Base-by-base conservation (phyloP, 2,329 filamentous ascomycete genomes). In the Diaporthe batatas region DNA sequence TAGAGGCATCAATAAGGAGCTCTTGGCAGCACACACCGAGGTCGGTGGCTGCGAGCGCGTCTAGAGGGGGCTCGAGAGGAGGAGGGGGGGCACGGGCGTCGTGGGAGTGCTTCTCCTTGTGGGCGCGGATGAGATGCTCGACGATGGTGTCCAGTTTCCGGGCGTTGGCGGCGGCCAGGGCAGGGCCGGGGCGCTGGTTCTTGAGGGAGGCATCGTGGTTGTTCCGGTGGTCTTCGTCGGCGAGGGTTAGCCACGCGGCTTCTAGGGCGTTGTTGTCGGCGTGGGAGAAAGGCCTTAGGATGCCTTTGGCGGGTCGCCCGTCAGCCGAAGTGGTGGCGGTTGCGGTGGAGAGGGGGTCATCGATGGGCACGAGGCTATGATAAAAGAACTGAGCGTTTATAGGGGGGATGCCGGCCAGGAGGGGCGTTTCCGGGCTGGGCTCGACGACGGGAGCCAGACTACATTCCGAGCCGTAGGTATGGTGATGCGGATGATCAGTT, bases 351-450 rank as follows among this genome's bases (percentile, higher is more conserved):
- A 97, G 87, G 32, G 94, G 94, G 79, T 98, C 95, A 79, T 98
- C 95, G 79, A 98, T 95, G 39, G 94, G 92, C 65, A 96, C 88
- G 16, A 91, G 86, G 14, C 94, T 96, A 18, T 91, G 89, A 82
- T 97, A 98, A 83, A 98, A 98, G 84, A 94, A 98, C 75, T 94
- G 93, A 29, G 92, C 88, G 42, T 87, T 86, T 70, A 93, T 81
- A 0, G 89, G 87, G 21, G 93, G 92, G 32, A 89, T 86, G 69
- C 84, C 85, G 70, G 86, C 83, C 57, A 83, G 80, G 71, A 82
- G 68, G 18, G 72, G 81, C 32, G 80, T 74, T 34, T 77, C 72
- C 6, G 81, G 77, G 71, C 81, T 77, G 36, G 82, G 81, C 78
- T 83, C 77, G 72, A 85, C 77, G 78, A 85, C 77, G 77, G 87